Evolutionary conservation across 495 filamentous ascomycete genomes (phyloP).

Genomic region (Tuber magnatum): DNA sequence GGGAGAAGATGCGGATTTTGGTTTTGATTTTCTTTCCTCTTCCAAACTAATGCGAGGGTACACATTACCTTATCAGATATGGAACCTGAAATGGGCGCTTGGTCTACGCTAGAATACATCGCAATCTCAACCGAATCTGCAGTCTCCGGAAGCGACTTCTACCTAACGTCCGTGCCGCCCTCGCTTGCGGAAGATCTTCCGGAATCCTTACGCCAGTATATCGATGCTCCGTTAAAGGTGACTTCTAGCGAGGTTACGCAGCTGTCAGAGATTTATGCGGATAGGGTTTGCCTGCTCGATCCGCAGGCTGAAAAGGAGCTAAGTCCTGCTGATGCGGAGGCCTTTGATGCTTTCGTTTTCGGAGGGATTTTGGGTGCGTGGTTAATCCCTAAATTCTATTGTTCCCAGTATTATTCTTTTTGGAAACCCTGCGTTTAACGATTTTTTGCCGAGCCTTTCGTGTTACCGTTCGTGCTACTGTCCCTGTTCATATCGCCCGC

Average conservation of each 20-base stretch:
- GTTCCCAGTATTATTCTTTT: not conserved
- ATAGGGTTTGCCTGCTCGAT: slow-evolving; percentile 77
- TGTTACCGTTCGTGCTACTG: not conserved
- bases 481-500: not conserved
- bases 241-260: slow-evolving; percentile 60
- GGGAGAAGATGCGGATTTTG: not conserved
- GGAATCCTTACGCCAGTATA: slow-evolving; percentile 53
- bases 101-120: slow-evolving; percentile 86
- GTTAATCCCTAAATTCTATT: not conserved
- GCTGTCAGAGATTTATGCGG: slow-evolving; percentile 58
- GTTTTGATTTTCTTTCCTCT: not conserved
- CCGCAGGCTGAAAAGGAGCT: slow-evolving; percentile 73
- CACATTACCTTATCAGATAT: slow-evolving; percentile 27
- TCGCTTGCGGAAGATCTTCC: slow-evolving; percentile 52
- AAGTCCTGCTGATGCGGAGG: slow-evolving; percentile 69
- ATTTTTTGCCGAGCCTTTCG: slow-evolving; percentile 12
- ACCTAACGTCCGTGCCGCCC: slow-evolving; percentile 72
- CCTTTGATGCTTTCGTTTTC: slow-evolving; percentile 87
- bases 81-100: slow-evolving; percentile 69
- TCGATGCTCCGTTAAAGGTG: slow-evolving; percentile 51
- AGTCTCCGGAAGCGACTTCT: slow-evolving; percentile 59
- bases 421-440: slow-evolving; percentile 14
- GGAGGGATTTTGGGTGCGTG: slow-evolving; percentile 85
- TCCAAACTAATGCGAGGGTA: not conserved
- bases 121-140: slow-evolving; percentile 75